A percentile compares a stretch with the other conserved stretches of the same genome.
Conservation (phyloP, 305 asterid species). For the Rubia peregrina region DNA sequence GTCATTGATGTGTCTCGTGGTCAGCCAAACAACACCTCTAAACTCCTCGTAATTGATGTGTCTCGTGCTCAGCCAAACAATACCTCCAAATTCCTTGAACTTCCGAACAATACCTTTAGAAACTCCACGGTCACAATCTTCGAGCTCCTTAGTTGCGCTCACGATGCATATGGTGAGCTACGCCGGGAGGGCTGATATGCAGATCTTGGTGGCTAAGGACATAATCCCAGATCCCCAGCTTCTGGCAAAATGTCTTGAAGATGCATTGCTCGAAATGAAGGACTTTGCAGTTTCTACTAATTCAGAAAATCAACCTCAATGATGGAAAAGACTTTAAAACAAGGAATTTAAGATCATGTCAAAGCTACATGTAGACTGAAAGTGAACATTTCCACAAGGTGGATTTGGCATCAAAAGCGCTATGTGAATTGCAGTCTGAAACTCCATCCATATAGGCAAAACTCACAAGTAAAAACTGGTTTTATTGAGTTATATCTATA, state of each 20-base stretch:
- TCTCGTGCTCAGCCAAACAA: too few species aligned
- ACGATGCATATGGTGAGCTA: slow-evolving; percentile 89
- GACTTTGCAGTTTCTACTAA: slow-evolving; percentile 28
- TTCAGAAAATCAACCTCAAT: not conserved
- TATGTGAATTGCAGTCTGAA: not conserved
- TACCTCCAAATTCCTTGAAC: too few species aligned
- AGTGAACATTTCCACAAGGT: not conserved
- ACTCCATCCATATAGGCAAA: not conserved
- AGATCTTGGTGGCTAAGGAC: slow-evolving; percentile 72
- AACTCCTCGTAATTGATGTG: too few species aligned
- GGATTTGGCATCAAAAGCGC: not conserved
- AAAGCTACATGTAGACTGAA: not conserved
- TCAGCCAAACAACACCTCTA: too few species aligned
- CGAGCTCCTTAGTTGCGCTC: too few species aligned
- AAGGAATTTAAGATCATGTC: not conserved
- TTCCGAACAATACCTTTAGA: too few species aligned
- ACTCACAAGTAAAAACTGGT: slow-evolving; percentile 11
- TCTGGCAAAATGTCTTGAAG: slow-evolving; percentile 66
- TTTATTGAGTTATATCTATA: slow-evolving; percentile 17
- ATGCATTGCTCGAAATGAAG: slow-evolving; percentile 66
- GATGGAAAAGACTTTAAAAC: not conserved
- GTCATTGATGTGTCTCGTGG: too few species aligned
- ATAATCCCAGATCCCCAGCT: slow-evolving; percentile 65
- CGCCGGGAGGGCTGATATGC: slow-evolving; percentile 75
- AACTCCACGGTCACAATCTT: too few species aligned